These are phyloP conservation scores for Xylariales sp. DNA, from an alignment of 2,329 filamentous ascomycete species.

Conservation along the genomic window DNA sequence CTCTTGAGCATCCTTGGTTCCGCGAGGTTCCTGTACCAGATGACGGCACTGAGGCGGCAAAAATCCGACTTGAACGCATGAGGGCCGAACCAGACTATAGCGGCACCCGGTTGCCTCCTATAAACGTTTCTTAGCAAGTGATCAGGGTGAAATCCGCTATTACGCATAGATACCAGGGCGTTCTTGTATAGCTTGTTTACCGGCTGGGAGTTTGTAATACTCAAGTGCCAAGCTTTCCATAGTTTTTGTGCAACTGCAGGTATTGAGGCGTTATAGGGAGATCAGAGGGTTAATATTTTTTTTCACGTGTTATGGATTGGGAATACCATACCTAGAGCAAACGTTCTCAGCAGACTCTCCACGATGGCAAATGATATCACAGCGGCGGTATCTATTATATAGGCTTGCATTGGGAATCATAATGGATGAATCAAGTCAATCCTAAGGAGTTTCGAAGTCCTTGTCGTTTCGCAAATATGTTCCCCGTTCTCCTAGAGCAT, in stretches of 20 bases:
- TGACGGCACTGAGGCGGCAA: slow-evolving; percentile 64
- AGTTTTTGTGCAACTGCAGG: neutral
- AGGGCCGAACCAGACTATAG: slow-evolving; percentile 34
- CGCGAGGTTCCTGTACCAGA: slow-evolving; percentile 59
- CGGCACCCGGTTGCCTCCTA: slow-evolving; percentile 9
- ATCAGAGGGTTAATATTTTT: neutral
- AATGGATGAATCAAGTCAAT: too few relatives aligned
- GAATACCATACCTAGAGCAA: slow-evolving; percentile 7
- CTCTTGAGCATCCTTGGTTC: slow-evolving; percentile 65
- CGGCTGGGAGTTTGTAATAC: neutral
- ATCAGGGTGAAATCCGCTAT: neutral
- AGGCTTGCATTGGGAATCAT: slow-evolving; percentile 6
- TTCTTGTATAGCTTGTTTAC: slow-evolving; percentile 3
- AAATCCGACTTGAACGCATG: slow-evolving; percentile 53
- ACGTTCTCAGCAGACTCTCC: neutral
- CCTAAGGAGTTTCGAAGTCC: too few relatives aligned
- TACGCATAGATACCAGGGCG: slow-evolving; percentile 5
- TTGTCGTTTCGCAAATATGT: too few relatives aligned
- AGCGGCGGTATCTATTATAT: slow-evolving; percentile 8
- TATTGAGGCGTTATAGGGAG: slow-evolving; percentile 1
- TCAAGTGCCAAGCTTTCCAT: slow-evolving; percentile 1
- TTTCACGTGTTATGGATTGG: slow-evolving; percentile 1
- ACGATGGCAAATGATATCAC: neutral
- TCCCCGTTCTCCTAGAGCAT: too few relatives aligned
- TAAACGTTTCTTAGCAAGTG: neutral